Base-by-base conservation (phyloP, 2,329 filamentous ascomycete genomes). In the Cytospora schulzeri region DNA sequence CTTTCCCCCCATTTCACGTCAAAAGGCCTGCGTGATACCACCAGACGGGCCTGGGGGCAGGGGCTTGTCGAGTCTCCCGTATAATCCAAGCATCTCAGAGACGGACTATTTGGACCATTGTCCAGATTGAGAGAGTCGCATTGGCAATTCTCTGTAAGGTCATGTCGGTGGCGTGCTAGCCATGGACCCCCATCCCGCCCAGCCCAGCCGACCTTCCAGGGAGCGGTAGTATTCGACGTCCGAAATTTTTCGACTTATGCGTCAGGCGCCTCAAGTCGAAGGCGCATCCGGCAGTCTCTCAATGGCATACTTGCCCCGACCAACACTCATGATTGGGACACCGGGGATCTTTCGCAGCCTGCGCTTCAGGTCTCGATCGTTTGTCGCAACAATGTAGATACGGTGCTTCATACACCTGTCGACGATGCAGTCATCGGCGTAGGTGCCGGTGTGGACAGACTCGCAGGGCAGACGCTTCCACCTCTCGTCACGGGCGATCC, bases 231-330 rank as follows among this genome's bases (percentile, higher is more conserved):
- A 24, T 24, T 48, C 45, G n/a, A 48, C 45, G 45, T 12, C 45
- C 41, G 8, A 48, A 22, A 24, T 48, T 24, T 3, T 9, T 48
- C 24, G 17, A 22, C n/a, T 9, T 48, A 22, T 48, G 1, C 19
- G n/a, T 48, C n/a, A 48, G 19, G n/a, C 45, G 45, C 19, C 57
- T 73, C 72, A 85, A 63, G 82, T 86, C 70, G 93, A 89, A 38
- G 91, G 91, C 45, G 91, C 92, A 76, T 93, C 91, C 6, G 93
- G 93, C 68, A 97, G 78, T 71, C 93, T 87, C 82, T 98, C 95
- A 73, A 99, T 95, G 56, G 94, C 89, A 77, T 97, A 98, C 78
- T 97, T 97, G 54, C 91, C 92, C 72, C 91, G 86, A 7, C 90
- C 91, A 31, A 95, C 92, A 72, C 88, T 92, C 82, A 97, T 84